These are phyloP conservation scores for Taphrina deformans DNA, from an alignment of 1,139 yeast genomes.

Conservation along the genomic window DNA sequence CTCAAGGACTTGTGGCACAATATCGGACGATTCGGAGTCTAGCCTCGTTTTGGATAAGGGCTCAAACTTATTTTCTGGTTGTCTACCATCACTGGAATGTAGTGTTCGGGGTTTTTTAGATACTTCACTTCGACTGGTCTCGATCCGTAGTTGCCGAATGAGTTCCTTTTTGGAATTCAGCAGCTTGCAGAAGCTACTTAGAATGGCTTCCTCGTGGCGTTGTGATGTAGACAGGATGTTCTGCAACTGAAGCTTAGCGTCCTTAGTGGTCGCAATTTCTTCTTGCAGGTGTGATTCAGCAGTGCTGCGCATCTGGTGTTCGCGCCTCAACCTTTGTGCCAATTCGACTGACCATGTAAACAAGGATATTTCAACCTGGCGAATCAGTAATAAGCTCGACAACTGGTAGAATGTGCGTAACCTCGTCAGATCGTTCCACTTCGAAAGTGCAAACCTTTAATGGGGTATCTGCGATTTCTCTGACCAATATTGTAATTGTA, in stretches of 20 bases:
- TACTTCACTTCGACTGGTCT: neutral
- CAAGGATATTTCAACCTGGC: neutral
- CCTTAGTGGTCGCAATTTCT: neutral
- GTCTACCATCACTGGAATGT: neutral
- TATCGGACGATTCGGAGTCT: no score
- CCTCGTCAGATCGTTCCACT: neutral
- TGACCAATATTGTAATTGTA: neutral
- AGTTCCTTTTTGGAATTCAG: conserved; percentile 6
- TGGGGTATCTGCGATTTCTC: conserved; percentile 5
- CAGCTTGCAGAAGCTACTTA: neutral
- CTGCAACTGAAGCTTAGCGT: neutral
- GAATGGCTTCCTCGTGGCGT: neutral
- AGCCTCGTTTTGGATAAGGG: no score
- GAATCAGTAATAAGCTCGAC: neutral
- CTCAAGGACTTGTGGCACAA: neutral
- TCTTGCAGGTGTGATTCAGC: neutral
- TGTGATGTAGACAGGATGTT: neutral
- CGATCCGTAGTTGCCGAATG: neutral
- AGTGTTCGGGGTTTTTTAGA: neutral
- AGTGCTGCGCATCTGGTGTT: neutral
- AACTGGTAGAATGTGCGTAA: neutral
- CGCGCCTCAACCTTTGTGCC: neutral
- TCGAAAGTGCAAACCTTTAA: conserved; percentile 12
- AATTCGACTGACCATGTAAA: conserved; percentile 4
- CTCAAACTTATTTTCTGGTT: neutral